phyloP scores from a whole-genome alignment of 2,329 filamentous ascomycete genomes.

The Lanzia echinophila region DNA sequence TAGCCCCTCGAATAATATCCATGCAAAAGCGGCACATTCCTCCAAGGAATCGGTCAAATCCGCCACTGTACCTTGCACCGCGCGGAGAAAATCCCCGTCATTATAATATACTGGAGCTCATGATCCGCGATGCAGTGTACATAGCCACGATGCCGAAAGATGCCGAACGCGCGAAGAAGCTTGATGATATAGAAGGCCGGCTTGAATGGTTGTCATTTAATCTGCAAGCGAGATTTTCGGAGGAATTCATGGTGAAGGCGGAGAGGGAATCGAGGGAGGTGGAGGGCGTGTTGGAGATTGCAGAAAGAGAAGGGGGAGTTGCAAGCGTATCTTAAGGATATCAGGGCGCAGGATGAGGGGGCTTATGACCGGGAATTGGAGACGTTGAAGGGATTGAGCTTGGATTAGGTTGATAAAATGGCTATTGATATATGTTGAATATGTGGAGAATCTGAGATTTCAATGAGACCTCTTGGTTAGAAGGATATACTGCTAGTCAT shows the following conservation, averaged over 20 bases:
- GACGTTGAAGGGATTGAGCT: not conserved
- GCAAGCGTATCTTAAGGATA: not conserved
- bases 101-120: not conserved
- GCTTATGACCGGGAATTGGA: not conserved
- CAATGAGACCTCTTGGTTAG: too few relatives aligned
- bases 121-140: not conserved
- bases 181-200: not conserved
- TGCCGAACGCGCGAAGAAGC: not conserved
- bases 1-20: too few relatives aligned
- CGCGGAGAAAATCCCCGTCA: slow-evolving; percentile 1
- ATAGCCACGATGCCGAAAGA: not conserved
- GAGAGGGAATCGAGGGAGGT: not conserved
- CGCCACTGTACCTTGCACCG: not conserved
- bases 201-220: not conserved
- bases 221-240: not conserved
- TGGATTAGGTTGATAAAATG: not conserved
- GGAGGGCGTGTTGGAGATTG: not conserved
- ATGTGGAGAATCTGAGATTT: too few relatives aligned
- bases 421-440: too few relatives aligned
- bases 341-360: not conserved
- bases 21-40: not conserved
- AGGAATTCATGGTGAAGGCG: not conserved
- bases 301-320: not conserved
- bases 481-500: too few relatives aligned
- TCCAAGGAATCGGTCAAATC: not conserved